These are phyloP conservation scores for Flaveria ramosissima DNA, from an alignment of 129 eudicot genomes.

Conservation along the genomic window DNA sequence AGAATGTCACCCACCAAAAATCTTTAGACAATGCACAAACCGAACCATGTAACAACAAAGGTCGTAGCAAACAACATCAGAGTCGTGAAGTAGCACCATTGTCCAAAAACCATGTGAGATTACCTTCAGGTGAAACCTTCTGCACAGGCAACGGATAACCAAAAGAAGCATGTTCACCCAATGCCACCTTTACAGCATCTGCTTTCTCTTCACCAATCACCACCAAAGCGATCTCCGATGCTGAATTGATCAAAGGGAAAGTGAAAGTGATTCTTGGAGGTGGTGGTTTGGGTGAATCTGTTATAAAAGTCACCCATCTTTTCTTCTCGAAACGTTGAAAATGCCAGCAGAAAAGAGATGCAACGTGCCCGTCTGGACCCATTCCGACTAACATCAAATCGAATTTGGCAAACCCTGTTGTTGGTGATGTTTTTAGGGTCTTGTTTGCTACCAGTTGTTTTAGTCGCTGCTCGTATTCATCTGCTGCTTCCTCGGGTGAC, in stretches of 20 bases:
- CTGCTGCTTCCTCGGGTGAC: conserved; percentile 62
- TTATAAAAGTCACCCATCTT: conserved; percentile 63
- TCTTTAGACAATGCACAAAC: not conserved
- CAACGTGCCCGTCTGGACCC: conserved; percentile 83
- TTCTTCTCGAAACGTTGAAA: conserved; percentile 51
- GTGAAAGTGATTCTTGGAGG: conserved; percentile 71
- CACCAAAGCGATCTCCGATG: conserved; percentile 59
- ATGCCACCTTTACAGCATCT: conserved; percentile 37
- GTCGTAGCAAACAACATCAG: not conserved
- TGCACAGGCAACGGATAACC: conserved; percentile 44
- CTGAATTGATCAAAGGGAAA: conserved; percentile 66
- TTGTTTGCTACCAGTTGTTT: conserved; percentile 41
- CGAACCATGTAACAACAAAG: not conserved
- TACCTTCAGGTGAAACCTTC: conserved; percentile 53
- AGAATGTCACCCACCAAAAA: too few species aligned
- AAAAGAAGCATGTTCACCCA: conserved; percentile 31
- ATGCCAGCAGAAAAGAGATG: conserved; percentile 61
- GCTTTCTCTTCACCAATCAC: conserved; percentile 56
- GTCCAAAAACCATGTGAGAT: conserved; percentile 60
- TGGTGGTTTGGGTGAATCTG: conserved; percentile 75
- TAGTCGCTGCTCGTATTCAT: conserved; percentile 54
- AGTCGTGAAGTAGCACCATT: conserved; percentile 42
- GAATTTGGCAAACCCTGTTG: conserved; percentile 52
- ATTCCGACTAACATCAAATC: conserved; percentile 67
- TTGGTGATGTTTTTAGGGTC: conserved; percentile 32